Conservation (phyloP, 345 rosid genomes). For the Microthlaspi erraticum region DNA sequence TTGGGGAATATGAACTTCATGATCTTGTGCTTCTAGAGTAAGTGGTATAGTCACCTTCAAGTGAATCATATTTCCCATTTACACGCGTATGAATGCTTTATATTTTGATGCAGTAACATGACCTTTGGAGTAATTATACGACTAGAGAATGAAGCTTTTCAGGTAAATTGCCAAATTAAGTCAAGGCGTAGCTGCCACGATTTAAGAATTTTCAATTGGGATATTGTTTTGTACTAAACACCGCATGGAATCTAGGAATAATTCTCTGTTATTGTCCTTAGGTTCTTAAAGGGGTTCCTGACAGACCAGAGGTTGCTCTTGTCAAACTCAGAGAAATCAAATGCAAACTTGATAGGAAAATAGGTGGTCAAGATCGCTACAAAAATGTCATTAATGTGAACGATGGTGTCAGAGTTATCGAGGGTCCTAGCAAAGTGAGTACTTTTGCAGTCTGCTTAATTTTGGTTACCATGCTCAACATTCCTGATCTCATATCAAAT, state of each 20-base stretch:
- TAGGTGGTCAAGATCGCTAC: conserved; percentile 68
- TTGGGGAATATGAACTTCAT: conserved; percentile 94
- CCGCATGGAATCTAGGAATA: conserved; percentile 3
- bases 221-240: not conserved
- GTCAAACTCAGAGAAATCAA: conserved; percentile 94
- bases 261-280: conserved; percentile 34
- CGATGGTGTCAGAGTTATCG: conserved; percentile 80
- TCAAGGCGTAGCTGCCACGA: not conserved
- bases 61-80: conserved; percentile 16
- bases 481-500: conserved; percentile 9
- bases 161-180: conserved; percentile 52
- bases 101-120: conserved; percentile 62
- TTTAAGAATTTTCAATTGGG: not conserved
- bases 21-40: conserved; percentile 96
- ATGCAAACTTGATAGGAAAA: conserved; percentile 83
- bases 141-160: conserved; percentile 95
- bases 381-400: conserved; percentile 72
- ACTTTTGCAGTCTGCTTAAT: conserved; percentile 30
- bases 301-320: conserved; percentile 81
- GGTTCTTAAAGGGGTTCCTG: conserved; percentile 96
- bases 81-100: conserved; percentile 11
- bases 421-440: conserved; percentile 92
- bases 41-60: conserved; percentile 40
- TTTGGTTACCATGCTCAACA: conserved; percentile 18
- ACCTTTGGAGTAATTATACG: conserved; percentile 95